Evolutionary conservation across 1,284 basidiomycete genomes (phyloP).

Genomic region (Cutaneotrichosporon sp.): DNA sequence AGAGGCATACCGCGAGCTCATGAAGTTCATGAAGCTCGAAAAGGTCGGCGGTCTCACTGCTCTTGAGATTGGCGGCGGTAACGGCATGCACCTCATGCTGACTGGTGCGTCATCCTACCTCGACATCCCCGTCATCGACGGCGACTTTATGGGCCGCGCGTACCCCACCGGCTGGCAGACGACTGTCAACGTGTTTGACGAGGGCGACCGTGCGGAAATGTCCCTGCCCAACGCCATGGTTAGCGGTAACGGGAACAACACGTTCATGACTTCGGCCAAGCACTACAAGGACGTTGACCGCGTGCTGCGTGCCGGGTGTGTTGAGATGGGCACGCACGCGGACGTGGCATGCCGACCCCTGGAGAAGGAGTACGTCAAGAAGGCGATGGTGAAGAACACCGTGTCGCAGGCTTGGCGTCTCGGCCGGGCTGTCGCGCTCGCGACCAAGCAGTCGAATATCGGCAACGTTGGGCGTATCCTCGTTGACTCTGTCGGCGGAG

Average conservation of each 20-base stretch:
- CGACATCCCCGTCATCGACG: conserved; percentile 50
- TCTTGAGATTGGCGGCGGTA: conserved; percentile 54
- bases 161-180: conserved; percentile 32
- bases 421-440: conserved; percentile 51
- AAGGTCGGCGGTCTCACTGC: conserved; percentile 21
- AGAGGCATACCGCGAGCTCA: conserved; percentile 5
- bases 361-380: conserved; percentile 11
- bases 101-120: conserved; percentile 42
- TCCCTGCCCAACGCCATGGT: conserved; percentile 25
- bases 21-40: conserved; percentile 17
- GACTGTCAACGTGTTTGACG: conserved; percentile 31
- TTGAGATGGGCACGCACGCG: conserved; percentile 37
- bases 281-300: conserved; percentile 24
- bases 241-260: conserved; percentile 25
- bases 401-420: conserved; percentile 57
- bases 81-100: conserved; percentile 56
- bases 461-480: conserved; percentile 41
- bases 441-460: conserved; percentile 47
- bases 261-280: conserved; percentile 29
- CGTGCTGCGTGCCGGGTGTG: conserved; percentile 25
- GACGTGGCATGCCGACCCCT: conserved; percentile 24
- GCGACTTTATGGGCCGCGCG: conserved; percentile 46
- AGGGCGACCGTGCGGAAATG: conserved; percentile 17
- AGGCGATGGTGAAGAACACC: conserved; percentile 47
- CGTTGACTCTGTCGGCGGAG: conserved; percentile 52